A percentile compares a stretch with the other conserved stretches of the same genome.
phyloP scores from a whole-genome alignment of 805 yeast genomes.

The Teunomyces atbi region DNA sequence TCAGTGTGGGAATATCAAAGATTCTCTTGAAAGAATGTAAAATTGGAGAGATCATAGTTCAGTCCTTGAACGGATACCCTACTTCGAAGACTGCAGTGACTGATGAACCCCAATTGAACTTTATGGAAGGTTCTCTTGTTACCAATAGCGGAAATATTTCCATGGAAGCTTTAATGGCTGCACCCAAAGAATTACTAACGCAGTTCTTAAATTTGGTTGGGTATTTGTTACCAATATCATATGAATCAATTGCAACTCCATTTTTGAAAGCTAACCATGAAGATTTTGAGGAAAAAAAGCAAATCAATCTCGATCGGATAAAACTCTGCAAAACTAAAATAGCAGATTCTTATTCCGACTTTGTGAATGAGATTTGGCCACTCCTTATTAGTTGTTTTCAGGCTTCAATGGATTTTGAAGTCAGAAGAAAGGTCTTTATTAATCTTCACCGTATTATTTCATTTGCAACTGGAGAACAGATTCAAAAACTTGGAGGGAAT shows the following conservation, averaged over 20 bases:
- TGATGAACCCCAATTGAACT: not conserved
- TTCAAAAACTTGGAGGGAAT: slow-evolving; percentile 28
- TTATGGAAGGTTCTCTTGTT: not conserved
- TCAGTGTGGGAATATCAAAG: slow-evolving; percentile 40
- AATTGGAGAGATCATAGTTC: slow-evolving; percentile 46
- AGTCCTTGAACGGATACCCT: slow-evolving; percentile 52
- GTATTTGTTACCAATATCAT: slow-evolving; percentile 53
- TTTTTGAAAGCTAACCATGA: slow-evolving; percentile 22
- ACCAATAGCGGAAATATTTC: slow-evolving; percentile 30
- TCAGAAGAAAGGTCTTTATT: slow-evolving; percentile 56
- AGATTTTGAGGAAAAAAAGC: slow-evolving; percentile 19
- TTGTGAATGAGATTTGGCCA: slow-evolving; percentile 49
- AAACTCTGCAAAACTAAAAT: slow-evolving; percentile 25
- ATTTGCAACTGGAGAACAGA: slow-evolving; percentile 29
- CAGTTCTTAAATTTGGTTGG: slow-evolving; percentile 56
- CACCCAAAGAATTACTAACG: slow-evolving; percentile 63
- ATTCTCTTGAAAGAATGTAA: slow-evolving; percentile 47
- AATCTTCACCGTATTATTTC: slow-evolving; percentile 52
- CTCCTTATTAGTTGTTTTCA: slow-evolving; percentile 63
- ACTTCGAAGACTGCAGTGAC: slow-evolving; percentile 20
- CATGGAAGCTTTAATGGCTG: slow-evolving; percentile 70
- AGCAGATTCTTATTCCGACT: slow-evolving; percentile 24
- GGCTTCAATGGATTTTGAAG: slow-evolving; percentile 65
- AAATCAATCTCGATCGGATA: slow-evolving; percentile 32
- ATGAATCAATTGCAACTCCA: slow-evolving; percentile 29